Evolutionary conservation across 2,329 filamentous ascomycete genomes (phyloP).

Genomic region (Diplodia scrobiculata): DNA sequence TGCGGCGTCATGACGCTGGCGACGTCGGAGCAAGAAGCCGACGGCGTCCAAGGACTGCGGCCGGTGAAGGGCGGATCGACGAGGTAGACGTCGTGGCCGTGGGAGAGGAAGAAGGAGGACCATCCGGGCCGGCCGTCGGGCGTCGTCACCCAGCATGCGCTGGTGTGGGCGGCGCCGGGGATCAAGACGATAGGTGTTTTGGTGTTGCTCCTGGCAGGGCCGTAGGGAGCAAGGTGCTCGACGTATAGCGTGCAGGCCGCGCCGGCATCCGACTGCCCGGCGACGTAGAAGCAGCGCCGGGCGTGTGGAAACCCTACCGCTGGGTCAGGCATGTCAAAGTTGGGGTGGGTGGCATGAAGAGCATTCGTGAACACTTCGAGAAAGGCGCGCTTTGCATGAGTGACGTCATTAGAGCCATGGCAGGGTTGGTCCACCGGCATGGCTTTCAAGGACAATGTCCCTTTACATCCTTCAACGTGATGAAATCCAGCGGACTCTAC

Average conservation of each 20-base stretch:
- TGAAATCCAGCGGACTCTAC: too few relatives aligned
- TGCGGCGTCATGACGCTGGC: slow-evolving; percentile 29
- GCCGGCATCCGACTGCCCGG: not conserved
- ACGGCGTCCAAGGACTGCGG: slow-evolving; percentile 49
- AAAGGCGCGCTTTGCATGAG: not conserved
- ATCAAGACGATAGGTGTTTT: not conserved
- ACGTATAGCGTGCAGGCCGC: not conserved
- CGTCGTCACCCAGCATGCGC: slow-evolving; percentile 46
- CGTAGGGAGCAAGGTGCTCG: not conserved
- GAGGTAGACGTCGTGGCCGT: slow-evolving; percentile 53
- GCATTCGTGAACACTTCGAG: not conserved
- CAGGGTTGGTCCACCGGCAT: too few relatives aligned
- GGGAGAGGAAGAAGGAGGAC: slow-evolving; percentile 52
- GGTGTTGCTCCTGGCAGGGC: not conserved
- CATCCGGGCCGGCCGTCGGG: slow-evolving; percentile 54
- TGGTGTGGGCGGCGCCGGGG: slow-evolving; percentile 34
- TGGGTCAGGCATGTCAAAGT: not conserved
- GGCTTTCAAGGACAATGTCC: too few relatives aligned
- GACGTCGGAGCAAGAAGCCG: not conserved
- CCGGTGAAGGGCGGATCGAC: slow-evolving; percentile 52
- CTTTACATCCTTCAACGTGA: too few relatives aligned
- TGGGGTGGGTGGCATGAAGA: not conserved
- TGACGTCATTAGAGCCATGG: not conserved
- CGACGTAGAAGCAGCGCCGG: not conserved
- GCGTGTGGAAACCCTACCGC: not conserved